These are phyloP conservation scores for Claviceps cyperi DNA, from an alignment of 2,329 filamentous ascomycete genomes.

Conservation along the genomic window DNA sequence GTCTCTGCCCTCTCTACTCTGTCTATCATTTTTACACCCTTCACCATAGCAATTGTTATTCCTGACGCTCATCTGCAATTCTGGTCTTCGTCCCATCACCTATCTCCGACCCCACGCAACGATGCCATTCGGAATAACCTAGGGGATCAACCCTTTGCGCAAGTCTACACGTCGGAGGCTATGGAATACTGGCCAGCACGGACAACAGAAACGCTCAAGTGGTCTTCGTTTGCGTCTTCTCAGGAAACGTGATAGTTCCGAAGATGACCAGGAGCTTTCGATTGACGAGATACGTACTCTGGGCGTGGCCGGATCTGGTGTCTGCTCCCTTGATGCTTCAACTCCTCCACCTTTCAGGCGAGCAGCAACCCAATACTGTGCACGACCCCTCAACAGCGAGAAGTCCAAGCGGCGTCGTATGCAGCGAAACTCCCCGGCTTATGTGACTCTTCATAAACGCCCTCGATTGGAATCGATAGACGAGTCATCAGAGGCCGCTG, in stretches of 20 bases:
- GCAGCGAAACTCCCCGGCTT: background rate
- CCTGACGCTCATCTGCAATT: background rate
- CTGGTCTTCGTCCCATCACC: background rate
- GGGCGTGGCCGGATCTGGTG: background rate
- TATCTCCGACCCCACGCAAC: background rate
- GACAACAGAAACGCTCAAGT: background rate
- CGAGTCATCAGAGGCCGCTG: background rate
- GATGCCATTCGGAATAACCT: constrained; percentile 1
- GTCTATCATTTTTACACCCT: background rate
- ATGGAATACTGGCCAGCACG: background rate
- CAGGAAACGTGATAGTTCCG: background rate
- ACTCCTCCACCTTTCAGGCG: background rate
- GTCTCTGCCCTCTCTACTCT: background rate
- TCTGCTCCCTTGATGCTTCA: background rate
- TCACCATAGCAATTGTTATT: background rate
- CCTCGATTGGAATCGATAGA: constrained; percentile 4
- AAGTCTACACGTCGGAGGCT: background rate
- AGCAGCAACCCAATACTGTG: background rate
- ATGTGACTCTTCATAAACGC: background rate
- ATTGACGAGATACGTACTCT: background rate
- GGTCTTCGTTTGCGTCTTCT: background rate
- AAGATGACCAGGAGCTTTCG: constrained; percentile 1
- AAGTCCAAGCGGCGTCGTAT: background rate
- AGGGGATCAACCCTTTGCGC: constrained; percentile 1
- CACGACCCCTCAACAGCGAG: background rate